Base-by-base conservation (phyloP, 306 rosid genomes). In the Morella rubra region DNA sequence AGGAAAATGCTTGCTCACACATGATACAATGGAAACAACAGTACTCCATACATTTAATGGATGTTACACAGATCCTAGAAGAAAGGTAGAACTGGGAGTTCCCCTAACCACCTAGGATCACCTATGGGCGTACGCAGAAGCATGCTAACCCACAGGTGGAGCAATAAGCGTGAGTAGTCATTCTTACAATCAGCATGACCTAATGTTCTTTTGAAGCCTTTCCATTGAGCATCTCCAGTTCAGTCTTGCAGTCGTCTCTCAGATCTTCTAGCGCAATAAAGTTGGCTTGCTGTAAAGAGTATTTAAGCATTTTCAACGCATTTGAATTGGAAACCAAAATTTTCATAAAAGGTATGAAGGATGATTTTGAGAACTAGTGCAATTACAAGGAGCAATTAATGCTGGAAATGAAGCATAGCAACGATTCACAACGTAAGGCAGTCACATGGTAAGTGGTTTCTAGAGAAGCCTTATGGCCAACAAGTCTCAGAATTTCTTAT, bases 171-270 rank as follows among this genome's bases (percentile, higher is more conserved):
- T 44, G 18, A 81, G 50, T 51, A 80, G 49, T 82, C 75, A 81
- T 85, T 41, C 85, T 89, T 81, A 82, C 84, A 77, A 77, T 50
- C 51, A 72, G 27, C 80, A 76, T 52, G 69, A 54, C 42, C 83
- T 90, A 90, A 11, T 72, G 87, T 76, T 82, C 82, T 75, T 85
- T 89, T 51, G 70, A 70, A 67, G 82, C 82, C 84, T 54, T 76
- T 76, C 75, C 86, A 40, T 85, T 78, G 56, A 81, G 76, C 79
- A 42, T 82, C 84, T 83, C 97, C 72, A 92, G 85, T 72, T 86
- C 91, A 61, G 47, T 82, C 88, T 90, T 92, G 97, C 96, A 95
- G 77, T 71, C 80, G 81, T 92, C 96, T 82, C 96, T 92, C 88
- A 95, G 67, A 15, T 85, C 87, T 88, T 86, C 90, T 6, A 92